Base-by-base conservation (phyloP, 805 yeast genomes). In the Hanseniaspora taiwanica region DNA sequence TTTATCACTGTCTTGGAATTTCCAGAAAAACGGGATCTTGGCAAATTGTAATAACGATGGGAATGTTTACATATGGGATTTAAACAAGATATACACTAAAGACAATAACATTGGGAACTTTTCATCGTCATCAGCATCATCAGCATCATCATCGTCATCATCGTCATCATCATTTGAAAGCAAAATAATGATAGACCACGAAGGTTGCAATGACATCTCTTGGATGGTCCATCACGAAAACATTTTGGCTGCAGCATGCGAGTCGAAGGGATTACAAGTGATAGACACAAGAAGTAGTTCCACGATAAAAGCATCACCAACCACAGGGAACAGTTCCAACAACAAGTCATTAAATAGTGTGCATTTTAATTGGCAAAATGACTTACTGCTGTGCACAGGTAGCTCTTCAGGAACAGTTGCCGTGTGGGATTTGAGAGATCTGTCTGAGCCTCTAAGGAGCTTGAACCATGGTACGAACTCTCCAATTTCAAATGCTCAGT, bases 1-100 rank as follows among this genome's bases (percentile, higher is more conserved):
- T 0, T 74, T 77, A 56, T 84, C 87, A 0, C 49, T 84, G 4
- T 72, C 74, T 42, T 87, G 96, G 95, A 85, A 83, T 52, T 54
- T 57, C 8, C 71, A 68, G 39, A 62, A 54, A 14, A 79, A 79
- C 50, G 93, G 87, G 0, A 54, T 58, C 4, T 51, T 82, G 27
- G 64, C 77, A 0, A 62, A 80, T 1, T 82, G 78, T 2, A 70
- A 82, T 18, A 68, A 76, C 49, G 77, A 71, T 45, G 91, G 91
- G 2, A 52, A 65, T 6, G 59, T 83, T 2, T 73, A 73, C 19
- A 46, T 81, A 2, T 84, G 81, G 78, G 89, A 87, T 53, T 59
- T 87, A 2, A 69, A 60, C 12, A 56, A 59, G 43, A 71, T 63
- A 43, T 48, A 56, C 39, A 49, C 37, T 42, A 38, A 48, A 8